Evolutionary conservation across 192 early-diverging fungal species (phyloP), one percentile per base, ranked within the genome.

Genomic region (Umbelopsis sp.): DNA sequence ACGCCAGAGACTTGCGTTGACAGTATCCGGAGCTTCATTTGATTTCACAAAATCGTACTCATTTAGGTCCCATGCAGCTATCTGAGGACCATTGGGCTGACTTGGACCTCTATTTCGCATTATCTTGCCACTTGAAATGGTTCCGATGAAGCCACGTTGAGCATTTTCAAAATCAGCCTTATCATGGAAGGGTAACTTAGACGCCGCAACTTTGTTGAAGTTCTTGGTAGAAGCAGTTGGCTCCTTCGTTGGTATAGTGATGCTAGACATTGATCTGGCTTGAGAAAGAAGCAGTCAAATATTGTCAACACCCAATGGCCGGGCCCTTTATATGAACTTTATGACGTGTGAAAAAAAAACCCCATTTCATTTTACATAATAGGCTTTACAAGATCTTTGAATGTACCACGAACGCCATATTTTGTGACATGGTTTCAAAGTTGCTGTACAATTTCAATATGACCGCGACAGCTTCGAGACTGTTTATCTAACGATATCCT

Each of bases 91-190:
- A 15, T 61, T 37, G 11, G 55, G 2, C 1, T 1, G 9, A 55
- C 25, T 55, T 2, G 52, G 21, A 27, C 30, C 16, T 27, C 27
- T 18, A 2, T 1, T 10, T 13, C 30, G 25, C 16, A 4, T 11
- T 0, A 53, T 25, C 12, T 23, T 23, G 22, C 51, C 51, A 53
- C 11, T 53, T 4, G 51, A 20, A 25, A 53, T 53, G 22, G 51
- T 53, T 8, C 27, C 55, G 30, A 61, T 61, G 15, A 61, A 61
- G 11, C 55, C 55, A 18, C 55, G 55, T 25, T 35, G 25, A 35
- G 55, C 55, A 15, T 35, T 61, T 25, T 61, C 55, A 61, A 61
- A 61, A 25, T 61, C 55, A 18, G 27, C 55, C 4, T 35, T 30
- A 18, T 61, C 55, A 35, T 61, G 25, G 55, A 61, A 61, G 21